These are phyloP conservation scores for Penicillium italicum DNA, from an alignment of 2,329 filamentous ascomycete species.

Conservation along the genomic window DNA sequence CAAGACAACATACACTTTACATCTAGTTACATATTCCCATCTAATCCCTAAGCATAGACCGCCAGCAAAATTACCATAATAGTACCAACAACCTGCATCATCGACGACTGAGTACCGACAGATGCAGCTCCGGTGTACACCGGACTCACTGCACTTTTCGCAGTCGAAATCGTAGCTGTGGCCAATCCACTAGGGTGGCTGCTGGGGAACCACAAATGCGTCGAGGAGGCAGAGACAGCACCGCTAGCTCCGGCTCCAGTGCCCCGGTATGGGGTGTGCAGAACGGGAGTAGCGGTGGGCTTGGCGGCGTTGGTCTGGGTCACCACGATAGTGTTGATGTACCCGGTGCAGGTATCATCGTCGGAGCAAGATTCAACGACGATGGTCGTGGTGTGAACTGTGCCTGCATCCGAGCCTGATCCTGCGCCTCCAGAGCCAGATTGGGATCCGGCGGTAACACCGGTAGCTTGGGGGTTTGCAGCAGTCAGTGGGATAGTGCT, in stretches of 20 bases:
- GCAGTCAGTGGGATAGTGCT: not conserved
- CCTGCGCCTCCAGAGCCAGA: not conserved
- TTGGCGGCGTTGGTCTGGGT: not conserved
- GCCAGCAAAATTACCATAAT: conserved; percentile 13
- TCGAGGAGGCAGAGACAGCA: not conserved
- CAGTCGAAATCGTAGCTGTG: not conserved
- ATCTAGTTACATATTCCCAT: not conserved
- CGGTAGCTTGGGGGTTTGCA: not conserved
- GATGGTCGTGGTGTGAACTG: not conserved
- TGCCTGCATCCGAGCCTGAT: not conserved
- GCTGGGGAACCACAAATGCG: not conserved
- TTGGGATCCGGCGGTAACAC: not conserved
- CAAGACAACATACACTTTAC: not conserved
- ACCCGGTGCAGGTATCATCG: not conserved
- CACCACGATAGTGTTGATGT: not conserved
- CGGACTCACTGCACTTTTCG: not conserved
- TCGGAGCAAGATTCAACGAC: not conserved
- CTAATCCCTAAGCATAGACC: not conserved
- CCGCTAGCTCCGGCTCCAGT: not conserved
- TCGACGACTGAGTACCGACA: not conserved
- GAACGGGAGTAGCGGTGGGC: not conserved
- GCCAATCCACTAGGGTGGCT: not conserved
- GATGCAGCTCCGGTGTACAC: not conserved
- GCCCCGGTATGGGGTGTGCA: not conserved
- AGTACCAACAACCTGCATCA: not conserved